Evolutionary conservation across 1,284 basidiomycete species (phyloP).

Genomic region (Moesziomyces parantarcticus): DNA sequence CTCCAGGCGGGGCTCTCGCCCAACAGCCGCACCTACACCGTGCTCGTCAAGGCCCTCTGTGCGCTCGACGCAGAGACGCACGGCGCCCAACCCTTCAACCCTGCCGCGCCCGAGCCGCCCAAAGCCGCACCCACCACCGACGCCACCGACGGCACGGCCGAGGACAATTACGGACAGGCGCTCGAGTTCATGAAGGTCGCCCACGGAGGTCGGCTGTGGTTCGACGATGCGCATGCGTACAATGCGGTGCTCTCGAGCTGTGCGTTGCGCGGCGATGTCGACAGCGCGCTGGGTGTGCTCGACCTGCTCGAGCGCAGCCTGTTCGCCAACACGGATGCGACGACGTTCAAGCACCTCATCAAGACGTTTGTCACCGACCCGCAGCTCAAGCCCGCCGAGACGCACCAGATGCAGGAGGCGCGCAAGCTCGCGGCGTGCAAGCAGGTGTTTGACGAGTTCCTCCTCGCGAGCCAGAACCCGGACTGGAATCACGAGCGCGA

Average conservation of each 20-base stretch:
- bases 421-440: slow-evolving; percentile 75
- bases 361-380: slow-evolving; percentile 60
- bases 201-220: slow-evolving; percentile 67
- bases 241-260: slow-evolving; percentile 76
- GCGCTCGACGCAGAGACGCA: slow-evolving; percentile 79
- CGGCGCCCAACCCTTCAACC: neutral
- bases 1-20: slow-evolving; percentile 77
- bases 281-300: slow-evolving; percentile 78
- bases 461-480: slow-evolving; percentile 68
- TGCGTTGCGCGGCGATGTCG: slow-evolving; percentile 74
- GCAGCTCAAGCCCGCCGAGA: slow-evolving; percentile 62
- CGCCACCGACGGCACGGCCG: slow-evolving; percentile 3
- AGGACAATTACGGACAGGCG: slow-evolving; percentile 67
- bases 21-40: slow-evolving; percentile 76
- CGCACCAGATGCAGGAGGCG: slow-evolving; percentile 70
- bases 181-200: slow-evolving; percentile 75
- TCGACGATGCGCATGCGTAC: slow-evolving; percentile 70
- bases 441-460: slow-evolving; percentile 77
- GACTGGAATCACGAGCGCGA: slow-evolving; percentile 43
- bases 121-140: neutral
- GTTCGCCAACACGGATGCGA: slow-evolving; percentile 69
- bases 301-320: slow-evolving; percentile 74
- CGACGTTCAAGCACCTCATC: slow-evolving; percentile 75
- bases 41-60: slow-evolving; percentile 77
- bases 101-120: neutral